phyloP scores from a whole-genome alignment of 1,139 yeast species.

The Schwanniomyces etchellsii region DNA sequence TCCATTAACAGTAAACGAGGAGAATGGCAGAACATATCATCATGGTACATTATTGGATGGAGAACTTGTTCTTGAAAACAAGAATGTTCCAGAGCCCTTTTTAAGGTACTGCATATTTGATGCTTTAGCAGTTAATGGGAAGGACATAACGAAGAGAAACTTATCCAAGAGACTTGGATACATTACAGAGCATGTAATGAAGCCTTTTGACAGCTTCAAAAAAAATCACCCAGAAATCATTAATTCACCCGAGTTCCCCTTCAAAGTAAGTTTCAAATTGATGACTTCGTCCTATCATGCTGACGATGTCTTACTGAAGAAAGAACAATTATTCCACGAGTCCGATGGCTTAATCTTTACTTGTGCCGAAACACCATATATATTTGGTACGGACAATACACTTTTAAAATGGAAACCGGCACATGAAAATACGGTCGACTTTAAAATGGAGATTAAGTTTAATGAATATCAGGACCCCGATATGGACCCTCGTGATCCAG shows the following conservation, averaged over 20 bases:
- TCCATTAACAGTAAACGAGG: conserved; percentile 49
- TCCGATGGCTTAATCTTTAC: conserved; percentile 95
- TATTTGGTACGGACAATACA: conserved; percentile 80
- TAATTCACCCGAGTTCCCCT: conserved; percentile 65
- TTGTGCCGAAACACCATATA: conserved; percentile 82
- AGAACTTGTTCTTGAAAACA: conserved; percentile 65
- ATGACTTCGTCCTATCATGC: conserved; percentile 84
- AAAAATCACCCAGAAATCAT: conserved; percentile 66
- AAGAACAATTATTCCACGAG: conserved; percentile 76
- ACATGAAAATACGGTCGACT: conserved; percentile 89
- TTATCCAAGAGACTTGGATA: conserved; percentile 83
- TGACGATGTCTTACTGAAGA: conserved; percentile 65
- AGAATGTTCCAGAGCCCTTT: conserved; percentile 40
- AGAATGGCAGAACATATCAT: conserved; percentile 54
- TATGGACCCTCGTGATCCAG: conserved; percentile 64
- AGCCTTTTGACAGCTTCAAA: conserved; percentile 74
- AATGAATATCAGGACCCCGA: conserved; percentile 64
- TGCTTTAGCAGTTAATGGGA: conserved; percentile 79
- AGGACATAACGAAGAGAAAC: conserved; percentile 60
- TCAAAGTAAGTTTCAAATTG: conserved; percentile 76
- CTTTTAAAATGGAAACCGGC: conserved; percentile 96
- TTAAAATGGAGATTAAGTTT: conserved; percentile 66
- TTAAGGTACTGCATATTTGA: conserved; percentile 85
- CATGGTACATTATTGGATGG: conserved; percentile 92
- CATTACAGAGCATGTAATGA: conserved; percentile 73